Evolutionary conservation across 1,284 basidiomycete species (phyloP).

Genomic region (Thecaphora thlaspeos): DNA sequence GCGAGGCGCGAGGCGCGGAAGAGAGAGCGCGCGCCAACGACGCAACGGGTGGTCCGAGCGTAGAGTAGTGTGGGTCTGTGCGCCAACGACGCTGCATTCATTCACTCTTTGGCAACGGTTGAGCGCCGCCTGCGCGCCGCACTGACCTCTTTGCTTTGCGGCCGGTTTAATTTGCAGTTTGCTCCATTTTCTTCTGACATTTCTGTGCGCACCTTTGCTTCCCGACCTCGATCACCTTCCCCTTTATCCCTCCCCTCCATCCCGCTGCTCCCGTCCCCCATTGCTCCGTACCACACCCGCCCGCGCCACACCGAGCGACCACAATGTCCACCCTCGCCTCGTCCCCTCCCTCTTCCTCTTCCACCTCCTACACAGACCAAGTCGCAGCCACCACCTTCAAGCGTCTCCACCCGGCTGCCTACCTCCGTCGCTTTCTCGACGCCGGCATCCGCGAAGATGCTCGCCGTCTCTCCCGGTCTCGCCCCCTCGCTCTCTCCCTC

Average conservation of each 20-base stretch:
- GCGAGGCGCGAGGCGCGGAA: too few relatives aligned
- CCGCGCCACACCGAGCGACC: neutral
- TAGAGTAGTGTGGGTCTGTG: too few relatives aligned
- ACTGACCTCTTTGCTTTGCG: too few relatives aligned
- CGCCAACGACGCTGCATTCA: too few relatives aligned
- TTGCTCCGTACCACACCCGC: neutral
- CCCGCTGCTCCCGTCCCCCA: neutral
- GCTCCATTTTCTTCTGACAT: conserved; percentile 17
- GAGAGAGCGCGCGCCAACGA: too few relatives aligned
- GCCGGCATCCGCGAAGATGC: conserved; percentile 37
- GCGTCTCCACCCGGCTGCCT: conserved; percentile 35
- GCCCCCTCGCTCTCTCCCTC: conserved; percentile 22
- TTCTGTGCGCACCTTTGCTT: conserved; percentile 4
- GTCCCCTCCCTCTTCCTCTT: conserved; percentile 1
- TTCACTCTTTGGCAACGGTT: too few relatives aligned
- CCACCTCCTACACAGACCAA: conserved; percentile 8
- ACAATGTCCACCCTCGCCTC: conserved; percentile 13
- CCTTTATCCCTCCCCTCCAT: neutral
- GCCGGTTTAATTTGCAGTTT: too few relatives aligned
- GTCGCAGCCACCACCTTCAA: conserved; percentile 38
- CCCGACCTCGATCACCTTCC: too few relatives aligned
- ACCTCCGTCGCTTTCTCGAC: conserved; percentile 38
- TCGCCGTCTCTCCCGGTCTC: conserved; percentile 17
- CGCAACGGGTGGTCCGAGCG: too few relatives aligned
- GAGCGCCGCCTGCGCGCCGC: too few relatives aligned